A percentile compares a stretch with the other conserved stretches of the same genome.
Conservation (phyloP, 2,329 filamentous ascomycete species). For the Sporothrix euskadiensis region DNA sequence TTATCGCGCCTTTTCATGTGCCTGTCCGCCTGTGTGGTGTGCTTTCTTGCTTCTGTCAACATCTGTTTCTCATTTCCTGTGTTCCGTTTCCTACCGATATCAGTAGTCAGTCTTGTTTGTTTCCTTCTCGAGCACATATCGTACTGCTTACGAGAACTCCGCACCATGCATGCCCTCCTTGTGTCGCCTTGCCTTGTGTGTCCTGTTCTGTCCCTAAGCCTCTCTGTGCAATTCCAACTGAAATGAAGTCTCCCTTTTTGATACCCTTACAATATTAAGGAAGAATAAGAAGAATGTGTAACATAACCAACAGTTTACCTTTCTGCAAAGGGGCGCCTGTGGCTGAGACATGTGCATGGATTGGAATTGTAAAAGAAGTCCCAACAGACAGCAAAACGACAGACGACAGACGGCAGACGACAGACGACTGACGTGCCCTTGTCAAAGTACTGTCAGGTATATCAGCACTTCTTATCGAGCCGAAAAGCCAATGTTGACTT, state of each 20-base stretch:
- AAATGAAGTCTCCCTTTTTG: too few relatives aligned
- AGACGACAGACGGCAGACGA: neutral
- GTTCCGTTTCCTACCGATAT: neutral
- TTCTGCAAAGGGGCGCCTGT: neutral
- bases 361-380: neutral
- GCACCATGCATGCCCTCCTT: too few relatives aligned
- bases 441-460: neutral
- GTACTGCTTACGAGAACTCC: too few relatives aligned
- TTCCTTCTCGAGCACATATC: neutral
- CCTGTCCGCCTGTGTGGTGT: neutral
- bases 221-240: conserved; percentile 7
- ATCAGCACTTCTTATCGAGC: neutral
- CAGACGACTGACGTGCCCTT: neutral
- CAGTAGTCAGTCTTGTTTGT: neutral
- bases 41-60: neutral
- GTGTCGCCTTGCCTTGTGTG: neutral
- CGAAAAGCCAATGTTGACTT: neutral
- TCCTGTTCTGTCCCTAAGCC: conserved; percentile 2
- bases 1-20: conserved; percentile 3
- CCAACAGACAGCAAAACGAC: neutral
- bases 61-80: neutral
- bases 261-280: neutral
- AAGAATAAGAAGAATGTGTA: neutral
- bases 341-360: conserved; percentile 21
- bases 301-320: neutral